Percentiles rank a stretch among this genome's conserved stretches.
Conservation (phyloP, 2,329 filamentous ascomycete species). For the Apiospora koreana region DNA sequence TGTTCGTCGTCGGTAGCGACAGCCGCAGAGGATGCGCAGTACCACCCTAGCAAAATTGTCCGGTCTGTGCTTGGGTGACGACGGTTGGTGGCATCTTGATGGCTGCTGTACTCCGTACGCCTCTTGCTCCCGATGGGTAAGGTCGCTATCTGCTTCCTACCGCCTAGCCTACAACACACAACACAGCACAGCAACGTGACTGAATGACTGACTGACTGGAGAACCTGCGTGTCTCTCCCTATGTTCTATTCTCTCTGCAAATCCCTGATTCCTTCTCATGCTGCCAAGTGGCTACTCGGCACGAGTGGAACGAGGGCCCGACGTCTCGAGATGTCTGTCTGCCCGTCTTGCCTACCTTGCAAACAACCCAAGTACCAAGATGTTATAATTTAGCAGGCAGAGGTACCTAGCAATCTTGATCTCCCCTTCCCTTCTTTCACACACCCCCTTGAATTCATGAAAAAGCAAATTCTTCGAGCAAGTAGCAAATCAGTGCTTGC, state of each 20-base stretch:
- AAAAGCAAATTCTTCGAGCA: background rate
- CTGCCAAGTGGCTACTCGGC: slow-evolving; percentile 14
- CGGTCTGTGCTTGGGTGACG: slow-evolving; percentile 14
- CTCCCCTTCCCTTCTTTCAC: background rate
- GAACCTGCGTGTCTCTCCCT: background rate
- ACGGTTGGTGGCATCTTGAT: slow-evolving; percentile 13
- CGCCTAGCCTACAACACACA: background rate
- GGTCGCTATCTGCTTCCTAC: slow-evolving; percentile 11
- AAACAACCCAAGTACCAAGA: background rate
- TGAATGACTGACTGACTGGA: background rate
- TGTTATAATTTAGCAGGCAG: background rate
- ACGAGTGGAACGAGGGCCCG: slow-evolving; percentile 13
- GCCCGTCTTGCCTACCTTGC: background rate
- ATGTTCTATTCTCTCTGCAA: background rate
- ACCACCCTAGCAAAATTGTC: slow-evolving; percentile 4
- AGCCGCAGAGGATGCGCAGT: slow-evolving; percentile 9
- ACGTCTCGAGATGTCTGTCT: background rate
- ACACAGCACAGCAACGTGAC: background rate
- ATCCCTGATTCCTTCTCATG: background rate
- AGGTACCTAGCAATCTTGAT: background rate
- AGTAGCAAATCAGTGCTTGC: background rate
- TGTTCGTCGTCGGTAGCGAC: slow-evolving; percentile 11
- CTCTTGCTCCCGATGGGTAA: background rate
- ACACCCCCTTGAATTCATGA: slow-evolving; percentile 7
- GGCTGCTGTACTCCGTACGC: background rate